Evolutionary conservation across 441 rosid species (phyloP), one percentile per base, ranked within the genome.

Genomic region (Pelargonium exstipulatum): DNA sequence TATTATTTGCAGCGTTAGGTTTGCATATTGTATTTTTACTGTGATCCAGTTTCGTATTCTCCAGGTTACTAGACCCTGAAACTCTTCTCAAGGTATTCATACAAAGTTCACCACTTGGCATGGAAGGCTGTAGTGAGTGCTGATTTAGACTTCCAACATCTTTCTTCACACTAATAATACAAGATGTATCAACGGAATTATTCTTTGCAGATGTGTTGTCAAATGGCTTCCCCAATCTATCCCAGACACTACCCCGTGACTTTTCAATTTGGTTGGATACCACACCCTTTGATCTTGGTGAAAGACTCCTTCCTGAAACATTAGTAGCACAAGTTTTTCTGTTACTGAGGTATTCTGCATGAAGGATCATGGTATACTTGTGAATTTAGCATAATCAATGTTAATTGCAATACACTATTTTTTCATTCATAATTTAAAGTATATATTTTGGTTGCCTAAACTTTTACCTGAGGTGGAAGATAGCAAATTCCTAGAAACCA

Each of bases 211-310:
- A 42, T 43, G 16, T 35, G 7, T 37, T 35, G 6, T 55, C 63
- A 3, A 37, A 24, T 70, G 78, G 76, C 71, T 55, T 76, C 24
- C 72, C 71, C 69, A 78, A 67, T 60, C 82, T 80, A 69, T 81
- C 84, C 82, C 84, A 78, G 64, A 81, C 80, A 73, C 84, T 78
- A 69, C 53, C 49, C 40, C 49, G 78, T 62, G 66, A 64, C 66
- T 51, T 76, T 68, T 0, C 68, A 70, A 65, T 73, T 60, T 58
- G 73, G 48, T 17, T 4, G 16, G 53, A 64, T 60, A 60, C 14
- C 35, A 64, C 74, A 69, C 40, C 71, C 48, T 12, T 29, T 6
- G 67, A 73, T 71, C 57, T 64, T 20, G 72, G 68, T 67, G 79
- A 67, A 53, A 70, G 66, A 71, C 70, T 32, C 65, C 71, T 42